Conservation (phyloP, 2,329 filamentous ascomycete genomes). For the Fusarium decemcellulare region DNA sequence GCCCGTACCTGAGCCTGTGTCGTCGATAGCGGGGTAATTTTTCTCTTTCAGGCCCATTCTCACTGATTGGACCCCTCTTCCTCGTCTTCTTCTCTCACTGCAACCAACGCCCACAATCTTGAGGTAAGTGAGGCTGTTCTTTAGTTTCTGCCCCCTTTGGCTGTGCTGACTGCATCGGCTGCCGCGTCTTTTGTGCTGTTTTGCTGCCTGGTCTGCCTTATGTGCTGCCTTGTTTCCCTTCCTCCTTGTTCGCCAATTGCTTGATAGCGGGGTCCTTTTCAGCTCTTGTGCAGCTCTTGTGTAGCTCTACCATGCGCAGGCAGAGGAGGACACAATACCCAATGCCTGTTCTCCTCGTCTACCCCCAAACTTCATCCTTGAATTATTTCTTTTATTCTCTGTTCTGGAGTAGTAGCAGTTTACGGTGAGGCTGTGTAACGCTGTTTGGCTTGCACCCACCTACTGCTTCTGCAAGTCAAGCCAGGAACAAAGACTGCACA, state of each 20-base stretch:
- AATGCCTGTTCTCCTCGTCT: conserved; percentile 10
- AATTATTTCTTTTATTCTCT: neutral
- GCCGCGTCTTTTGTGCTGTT: conserved; percentile 28
- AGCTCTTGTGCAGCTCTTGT: conserved; percentile 19
- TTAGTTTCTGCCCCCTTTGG: conserved; percentile 19
- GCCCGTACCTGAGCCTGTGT: neutral
- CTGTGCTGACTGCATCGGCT: conserved; percentile 41
- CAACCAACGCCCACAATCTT: conserved; percentile 41
- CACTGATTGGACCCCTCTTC: conserved; percentile 46
- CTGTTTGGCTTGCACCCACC: neutral
- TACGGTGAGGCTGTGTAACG: conserved; percentile 7
- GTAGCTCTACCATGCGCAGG: conserved; percentile 13
- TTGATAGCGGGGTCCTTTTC: conserved; percentile 34
- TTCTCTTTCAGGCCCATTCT: conserved; percentile 35
- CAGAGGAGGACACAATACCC: conserved; percentile 21
- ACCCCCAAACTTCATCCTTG: neutral
- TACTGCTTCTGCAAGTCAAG: neutral
- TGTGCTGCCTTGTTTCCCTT: conserved; percentile 6
- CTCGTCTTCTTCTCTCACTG: conserved; percentile 40
- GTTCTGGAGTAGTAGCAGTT: neutral
- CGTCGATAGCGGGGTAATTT: conserved; percentile 46
- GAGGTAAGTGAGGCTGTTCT: conserved; percentile 39
- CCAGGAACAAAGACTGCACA: conserved; percentile 10
- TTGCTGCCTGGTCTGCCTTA: conserved; percentile 40
- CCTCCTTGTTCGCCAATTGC: conserved; percentile 1